Base-by-base conservation (phyloP, 2,329 filamentous ascomycete species). In the Emericellopsis cladophorae region DNA sequence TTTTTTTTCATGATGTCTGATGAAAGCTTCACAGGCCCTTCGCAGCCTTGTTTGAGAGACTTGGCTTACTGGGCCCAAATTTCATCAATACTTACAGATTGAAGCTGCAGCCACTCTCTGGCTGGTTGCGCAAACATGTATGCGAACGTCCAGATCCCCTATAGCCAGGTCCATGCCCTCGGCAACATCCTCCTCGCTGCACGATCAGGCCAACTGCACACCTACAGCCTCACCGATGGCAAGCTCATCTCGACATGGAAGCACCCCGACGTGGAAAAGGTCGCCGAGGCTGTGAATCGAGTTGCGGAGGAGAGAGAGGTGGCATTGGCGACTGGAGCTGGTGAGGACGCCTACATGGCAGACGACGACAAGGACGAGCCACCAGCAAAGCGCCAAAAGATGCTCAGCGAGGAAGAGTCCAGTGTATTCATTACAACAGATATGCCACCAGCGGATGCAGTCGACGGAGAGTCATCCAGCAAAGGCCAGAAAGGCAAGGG, bases 151-250 rank as follows among this genome's bases (percentile, higher is more conserved):
- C 61, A 61, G 46, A 55, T 74, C 43, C 80, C 81, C n/a, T 83
- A 83, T 51, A 81, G 82, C 50, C 73, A 76, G 49, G 59, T 86
- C 37, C 66, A 69, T 47, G 68, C 60, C 31, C 62, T 64, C 44
- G 72, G 72, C 36, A 58, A 70, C 48, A 60, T 83, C 16, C 59
- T 95, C 15, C 70, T 93, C 49, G 84, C 82, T 31, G 84, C 85
- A 22, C 79, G 79, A 45, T 86, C 85, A 12, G 74, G 80, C 37
- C 75, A 71, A 50, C 74, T 95, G 41, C 74, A 85, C 52, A 74
- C 77, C 3, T 81, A 86, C 56, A 68, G 68, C 52, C 61, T 79
- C 7, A 53, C 63, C n/a, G 67, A 74, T 45, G 75, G 79, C 26
- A 59, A 64, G 37, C 64, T 76, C 40, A 57, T 85, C 15, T 77